Base-by-base conservation (phyloP, 208 protist species). In the Endotrypanum monterogeii region DNA sequence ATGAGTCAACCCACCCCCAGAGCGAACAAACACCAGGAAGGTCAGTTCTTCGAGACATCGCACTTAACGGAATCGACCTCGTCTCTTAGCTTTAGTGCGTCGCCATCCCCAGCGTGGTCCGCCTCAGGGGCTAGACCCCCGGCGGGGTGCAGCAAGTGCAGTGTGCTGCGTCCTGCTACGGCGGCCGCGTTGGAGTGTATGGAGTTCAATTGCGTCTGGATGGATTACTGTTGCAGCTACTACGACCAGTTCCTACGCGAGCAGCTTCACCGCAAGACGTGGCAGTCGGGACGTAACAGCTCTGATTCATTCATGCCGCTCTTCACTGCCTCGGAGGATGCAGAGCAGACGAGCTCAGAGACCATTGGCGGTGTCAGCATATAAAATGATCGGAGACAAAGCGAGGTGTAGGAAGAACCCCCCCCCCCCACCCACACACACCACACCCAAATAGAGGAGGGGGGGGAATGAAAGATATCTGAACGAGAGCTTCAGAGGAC, bases 201-300 rank as follows among this genome's bases (percentile, higher is more conserved):
- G 87, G 83, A 89, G 67, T 62, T 68, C 37, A 91, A 94, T 73
- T 87, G 86, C 52, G 67, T 87, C 28, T 94, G 89, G 89, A 87
- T 90, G 67, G 82, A 86, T 25, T 94, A 94, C 75, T 89, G 80
- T 76, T 83, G 79, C 67, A 82, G 80, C 60, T 78, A 91, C 82
- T 89, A 80, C 55, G 79, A 89, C 18, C 55, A 57, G 23, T 91
- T 90, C 56, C 61, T 94, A 14, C 72, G 78, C 14, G 78, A 75
- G 50, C 61, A 74, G 61, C 61, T 69, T 11, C 51, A 63, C 51
- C 32, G 51, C 28, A 37, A 74, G 39, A 32, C 25, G 62, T 83
- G 67, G 81, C 79, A 65, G 44, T 61, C 60, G 7, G 56, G 55
- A 20, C 37, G 51, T 16, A 62, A 67, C 30, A 65, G 70, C 16